phyloP scores from a whole-genome alignment of 2,329 filamentous ascomycete genomes.

The Paecilomyces sp. region DNA sequence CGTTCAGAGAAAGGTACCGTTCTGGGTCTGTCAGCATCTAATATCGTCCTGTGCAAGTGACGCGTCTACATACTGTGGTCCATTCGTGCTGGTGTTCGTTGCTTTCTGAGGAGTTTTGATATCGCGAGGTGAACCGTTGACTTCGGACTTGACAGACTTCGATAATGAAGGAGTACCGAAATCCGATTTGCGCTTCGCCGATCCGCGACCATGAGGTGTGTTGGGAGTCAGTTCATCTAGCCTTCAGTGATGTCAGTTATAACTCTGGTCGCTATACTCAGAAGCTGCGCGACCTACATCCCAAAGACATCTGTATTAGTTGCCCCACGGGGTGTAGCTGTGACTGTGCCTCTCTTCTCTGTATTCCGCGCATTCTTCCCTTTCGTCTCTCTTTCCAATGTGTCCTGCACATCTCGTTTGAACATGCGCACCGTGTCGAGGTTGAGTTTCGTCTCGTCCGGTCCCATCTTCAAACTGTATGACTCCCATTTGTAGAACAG shows the following conservation, averaged over 20 bases:
- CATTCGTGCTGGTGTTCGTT: constrained; percentile 24
- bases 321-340: constrained; percentile 52
- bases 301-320: constrained; percentile 68
- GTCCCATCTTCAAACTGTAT: constrained; percentile 90
- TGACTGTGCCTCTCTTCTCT: constrained; percentile 55
- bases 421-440: constrained; percentile 67
- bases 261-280: constrained; percentile 3
- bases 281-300: constrained; percentile 50
- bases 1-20: constrained; percentile 67
- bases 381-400: constrained; percentile 68
- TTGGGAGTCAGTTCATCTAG: constrained; percentile 63
- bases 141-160: constrained; percentile 37
- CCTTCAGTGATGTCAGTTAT: constrained; percentile 27
- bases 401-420: constrained; percentile 80
- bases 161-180: constrained; percentile 40
- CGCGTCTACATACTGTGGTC: constrained; percentile 28
- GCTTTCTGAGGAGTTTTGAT: constrained; percentile 28
- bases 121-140: constrained; percentile 45
- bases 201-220: constrained; percentile 42
- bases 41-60: neutral
- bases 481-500: constrained; percentile 99
- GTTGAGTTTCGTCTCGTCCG: constrained; percentile 65
- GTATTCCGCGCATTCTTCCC: constrained; percentile 58
- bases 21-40: constrained; percentile 27
- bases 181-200: constrained; percentile 48